Evolutionary conservation across 805 yeast genomes (phyloP).

Genomic region (Suhomyces sp.): DNA sequence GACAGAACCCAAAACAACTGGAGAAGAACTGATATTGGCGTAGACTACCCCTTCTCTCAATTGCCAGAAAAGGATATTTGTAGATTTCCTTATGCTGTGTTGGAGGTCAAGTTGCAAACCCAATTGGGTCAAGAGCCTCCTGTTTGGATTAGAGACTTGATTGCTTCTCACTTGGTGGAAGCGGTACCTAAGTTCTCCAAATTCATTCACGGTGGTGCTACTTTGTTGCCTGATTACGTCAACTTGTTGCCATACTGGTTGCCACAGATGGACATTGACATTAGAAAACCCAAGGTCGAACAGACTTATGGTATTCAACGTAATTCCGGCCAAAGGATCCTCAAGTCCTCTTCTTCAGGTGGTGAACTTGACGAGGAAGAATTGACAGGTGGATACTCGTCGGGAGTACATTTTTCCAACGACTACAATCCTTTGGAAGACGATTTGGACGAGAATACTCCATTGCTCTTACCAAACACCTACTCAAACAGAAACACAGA

Average conservation of each 20-base stretch:
- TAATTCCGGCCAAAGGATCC: constrained; percentile 25
- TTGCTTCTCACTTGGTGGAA: constrained; percentile 89
- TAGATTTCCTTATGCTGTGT: constrained; percentile 94
- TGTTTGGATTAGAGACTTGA: constrained; percentile 91
- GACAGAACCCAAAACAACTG: constrained; percentile 91
- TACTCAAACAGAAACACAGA: constrained; percentile 24
- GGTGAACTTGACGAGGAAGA: constrained; percentile 72
- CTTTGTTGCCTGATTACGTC: constrained; percentile 81
- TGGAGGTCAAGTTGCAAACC: constrained; percentile 96
- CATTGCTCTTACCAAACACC: constrained; percentile 40
- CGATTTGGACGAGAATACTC: constrained; percentile 48
- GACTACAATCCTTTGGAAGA: constrained; percentile 46
- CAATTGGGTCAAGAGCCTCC: constrained; percentile 99
- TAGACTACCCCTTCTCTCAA: constrained; percentile 91
- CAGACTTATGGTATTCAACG: constrained; percentile 64
- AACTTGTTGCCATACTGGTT: constrained; percentile 92
- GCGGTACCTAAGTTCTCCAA: constrained; percentile 98
- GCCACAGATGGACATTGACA: constrained; percentile 95
- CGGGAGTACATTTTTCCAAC: constrained; percentile 42
- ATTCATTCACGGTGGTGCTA: constrained; percentile 94
- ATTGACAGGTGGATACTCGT: constrained; percentile 40
- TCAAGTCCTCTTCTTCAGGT: constrained; percentile 44
- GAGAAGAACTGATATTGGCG: constrained; percentile 98
- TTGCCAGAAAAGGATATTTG: constrained; percentile 81
- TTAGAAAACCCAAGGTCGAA: constrained; percentile 75